A percentile compares a stretch with the other conserved stretches of the same genome.
Conservation (phyloP, 1,139 yeast species). For the Groenewaldozyma auringiensis region DNA sequence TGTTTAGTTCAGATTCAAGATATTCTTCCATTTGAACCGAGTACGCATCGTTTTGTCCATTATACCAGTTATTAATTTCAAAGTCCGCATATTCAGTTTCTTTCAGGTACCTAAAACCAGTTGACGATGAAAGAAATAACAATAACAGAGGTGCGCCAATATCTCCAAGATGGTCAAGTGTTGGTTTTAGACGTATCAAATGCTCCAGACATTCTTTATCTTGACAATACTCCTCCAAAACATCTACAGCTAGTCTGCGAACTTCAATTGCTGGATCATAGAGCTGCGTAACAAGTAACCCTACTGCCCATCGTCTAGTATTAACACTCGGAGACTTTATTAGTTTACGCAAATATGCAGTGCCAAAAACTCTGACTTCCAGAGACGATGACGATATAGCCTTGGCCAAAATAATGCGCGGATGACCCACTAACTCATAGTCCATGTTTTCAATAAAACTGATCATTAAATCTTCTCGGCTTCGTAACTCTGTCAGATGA, state of each 20-base stretch:
- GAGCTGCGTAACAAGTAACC: conserved; percentile 55
- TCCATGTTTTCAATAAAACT: conserved; percentile 55
- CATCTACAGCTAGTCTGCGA: conserved; percentile 48
- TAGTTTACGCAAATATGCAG: conserved; percentile 45
- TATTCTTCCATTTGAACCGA: conserved; percentile 46
- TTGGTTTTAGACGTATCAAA: conserved; percentile 40
- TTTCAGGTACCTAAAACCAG: conserved; percentile 48
- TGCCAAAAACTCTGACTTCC: conserved; percentile 48
- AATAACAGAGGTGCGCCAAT: conserved; percentile 43
- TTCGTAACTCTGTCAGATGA: conserved; percentile 53
- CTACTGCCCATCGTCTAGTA: conserved; percentile 36
- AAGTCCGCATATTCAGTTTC: conserved; percentile 46
- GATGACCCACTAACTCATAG: conserved; percentile 55
- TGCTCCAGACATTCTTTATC: conserved; percentile 37
- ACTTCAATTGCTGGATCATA: conserved; percentile 60
- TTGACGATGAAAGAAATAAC: conserved; percentile 46
- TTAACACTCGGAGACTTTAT: conserved; percentile 23
- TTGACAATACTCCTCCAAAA: conserved; percentile 43
- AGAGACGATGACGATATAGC: conserved; percentile 52
- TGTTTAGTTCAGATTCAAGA: conserved; percentile 26
- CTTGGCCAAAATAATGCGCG: conserved; percentile 58
- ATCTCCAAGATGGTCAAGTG: conserved; percentile 38
- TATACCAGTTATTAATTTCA: conserved; percentile 56
- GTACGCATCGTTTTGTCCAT: conserved; percentile 45
- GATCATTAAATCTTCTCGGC: conserved; percentile 53